These are phyloP conservation scores for Umbelopsis sp. DNA, from an alignment of 192 early-diverging fungal genomes.

Conservation along the genomic window DNA sequence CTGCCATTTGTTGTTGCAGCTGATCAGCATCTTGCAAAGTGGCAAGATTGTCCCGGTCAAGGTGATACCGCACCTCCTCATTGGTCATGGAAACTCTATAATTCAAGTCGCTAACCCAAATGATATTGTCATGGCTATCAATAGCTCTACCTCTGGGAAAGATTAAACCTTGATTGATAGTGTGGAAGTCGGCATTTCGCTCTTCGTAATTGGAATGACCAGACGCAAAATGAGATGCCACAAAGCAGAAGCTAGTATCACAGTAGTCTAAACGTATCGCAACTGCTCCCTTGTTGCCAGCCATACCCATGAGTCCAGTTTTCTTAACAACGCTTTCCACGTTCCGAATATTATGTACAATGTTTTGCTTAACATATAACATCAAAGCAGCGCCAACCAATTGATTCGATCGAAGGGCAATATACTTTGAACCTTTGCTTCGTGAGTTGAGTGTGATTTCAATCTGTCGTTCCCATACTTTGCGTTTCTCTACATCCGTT, in stretches of 20 bases:
- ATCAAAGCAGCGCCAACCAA: conserved; percentile 91
- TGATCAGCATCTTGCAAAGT: conserved; percentile 63
- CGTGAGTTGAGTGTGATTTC: conserved; percentile 51
- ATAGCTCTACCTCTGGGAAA: conserved; percentile 75
- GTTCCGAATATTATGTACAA: conserved; percentile 71
- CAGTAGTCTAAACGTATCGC: conserved; percentile 85
- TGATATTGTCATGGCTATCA: conserved; percentile 73
- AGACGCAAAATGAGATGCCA: conserved; percentile 94
- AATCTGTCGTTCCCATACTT: conserved; percentile 53
- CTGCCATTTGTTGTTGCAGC: conserved; percentile 59
- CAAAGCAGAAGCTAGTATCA: conserved; percentile 88
- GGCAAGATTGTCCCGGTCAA: conserved; percentile 46
- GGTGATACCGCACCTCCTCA: conserved; percentile 61
- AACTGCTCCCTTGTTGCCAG: conserved; percentile 98
- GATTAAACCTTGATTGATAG: conserved; percentile 71
- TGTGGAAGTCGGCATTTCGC: conserved; percentile 82
- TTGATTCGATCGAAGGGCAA: conserved; percentile 82
- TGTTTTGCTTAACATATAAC: conserved; percentile 77
- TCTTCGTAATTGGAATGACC: conserved; percentile 78
- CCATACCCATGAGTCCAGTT: conserved; percentile 94
- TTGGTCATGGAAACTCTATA: conserved; percentile 81
- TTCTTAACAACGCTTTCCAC: conserved; percentile 87
- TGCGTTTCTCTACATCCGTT: conserved; percentile 63
- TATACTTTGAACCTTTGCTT: conserved; percentile 57
- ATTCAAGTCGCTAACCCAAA: conserved; percentile 96